Percentiles rank a stretch among this genome's conserved stretches.
Conservation (phyloP, 305 asterid species). For the Solanum hybrid region DNA sequence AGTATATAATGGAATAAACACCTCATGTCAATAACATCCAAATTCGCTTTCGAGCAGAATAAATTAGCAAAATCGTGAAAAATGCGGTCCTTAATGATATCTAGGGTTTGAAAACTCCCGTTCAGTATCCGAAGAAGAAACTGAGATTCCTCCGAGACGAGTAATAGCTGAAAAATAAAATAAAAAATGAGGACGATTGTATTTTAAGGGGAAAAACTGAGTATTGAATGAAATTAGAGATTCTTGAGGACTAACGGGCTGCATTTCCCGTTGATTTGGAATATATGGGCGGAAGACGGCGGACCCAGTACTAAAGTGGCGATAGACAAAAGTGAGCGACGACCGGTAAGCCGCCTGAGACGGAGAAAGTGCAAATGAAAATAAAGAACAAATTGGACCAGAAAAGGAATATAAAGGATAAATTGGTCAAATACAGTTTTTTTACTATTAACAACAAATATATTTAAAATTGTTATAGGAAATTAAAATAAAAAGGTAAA, state of each 20-base stretch:
- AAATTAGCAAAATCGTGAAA: constrained; percentile 25
- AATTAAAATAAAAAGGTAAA: too few species aligned
- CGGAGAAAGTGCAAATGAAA: background rate
- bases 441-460: background rate
- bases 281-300: background rate
- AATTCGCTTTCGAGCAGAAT: constrained; percentile 20
- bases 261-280: background rate
- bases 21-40: constrained; percentile 33
- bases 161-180: constrained; percentile 26
- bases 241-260: constrained; percentile 1
- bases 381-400: background rate
- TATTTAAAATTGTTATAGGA: background rate
- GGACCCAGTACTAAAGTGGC: background rate
- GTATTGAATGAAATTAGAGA: background rate
- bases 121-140: constrained; percentile 45
- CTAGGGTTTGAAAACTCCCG: constrained; percentile 44
- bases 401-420: background rate
- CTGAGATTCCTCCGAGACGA: constrained; percentile 48
- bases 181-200: background rate
- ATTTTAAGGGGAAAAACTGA: background rate
- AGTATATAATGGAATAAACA: background rate
- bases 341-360: background rate
- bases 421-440: background rate
- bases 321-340: background rate
- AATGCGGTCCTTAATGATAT: constrained; percentile 44